Base-by-base conservation (phyloP, 2,329 filamentous ascomycete species). In the Trichoderma koningiopsis region DNA sequence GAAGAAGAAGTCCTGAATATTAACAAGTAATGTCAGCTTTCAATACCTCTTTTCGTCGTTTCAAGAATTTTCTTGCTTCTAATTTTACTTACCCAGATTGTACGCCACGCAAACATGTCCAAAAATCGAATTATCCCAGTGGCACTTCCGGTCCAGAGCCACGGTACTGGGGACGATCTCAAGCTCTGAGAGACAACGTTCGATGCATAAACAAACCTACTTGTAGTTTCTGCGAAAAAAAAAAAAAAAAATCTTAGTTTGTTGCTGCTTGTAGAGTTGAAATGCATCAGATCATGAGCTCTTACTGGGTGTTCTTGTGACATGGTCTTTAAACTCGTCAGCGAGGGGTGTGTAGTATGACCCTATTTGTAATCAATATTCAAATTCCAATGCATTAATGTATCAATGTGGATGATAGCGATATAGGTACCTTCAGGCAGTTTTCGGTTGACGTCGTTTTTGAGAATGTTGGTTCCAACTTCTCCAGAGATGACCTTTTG, bases 141-240 rank as follows among this genome's bases (percentile, higher is more conserved):
- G 10, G 57, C 58, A 29, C 57, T 61, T 24, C 66, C 66, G 14
- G 57, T 62, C 66, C 66, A 68, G 8, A 62, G 37, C 66, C 66
- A 68, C 4, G 66, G 43, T 5, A 22, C 58, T 19, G 66, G 66
- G 76, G 77, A 24, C 74, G 80, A 66, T 33, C 61, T 73, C 22
- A 73, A 60, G n/a, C 72, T 68, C 19, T 72, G 68, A 22, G 62
- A 47, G 8, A 74, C 73, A 29, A 75, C 73, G 7, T 71, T 47
- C n/a, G 60, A 47, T 19, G 56, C 56, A 16, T 68, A 68, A 27
- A 57, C 53, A 14, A 66, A 66, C 22, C 63, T 29, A n/a, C 63
- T 66, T 13, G 63, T 66, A 19, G 63, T 58, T 5, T 58, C 63
- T 66, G 16, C 1, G 27, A 27, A 10, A 31, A 22, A 1, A 35